Conservation (phyloP, 2,329 filamentous ascomycete species). For the Trichophaea hybrida region DNA sequence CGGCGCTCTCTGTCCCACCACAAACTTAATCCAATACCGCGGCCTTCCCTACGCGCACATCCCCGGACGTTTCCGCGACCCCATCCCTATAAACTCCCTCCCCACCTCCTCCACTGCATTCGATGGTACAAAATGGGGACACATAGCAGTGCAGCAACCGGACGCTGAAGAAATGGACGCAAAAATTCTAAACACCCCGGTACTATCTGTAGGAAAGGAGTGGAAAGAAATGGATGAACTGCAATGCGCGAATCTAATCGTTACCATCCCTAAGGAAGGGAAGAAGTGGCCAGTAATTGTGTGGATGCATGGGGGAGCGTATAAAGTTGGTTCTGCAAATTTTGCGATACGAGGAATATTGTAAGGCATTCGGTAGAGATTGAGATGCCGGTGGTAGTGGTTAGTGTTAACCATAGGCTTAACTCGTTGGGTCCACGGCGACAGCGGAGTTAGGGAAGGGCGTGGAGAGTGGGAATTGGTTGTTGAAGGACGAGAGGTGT, state of each 20-base stretch:
- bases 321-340: conserved; percentile 10
- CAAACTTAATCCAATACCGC: conserved; percentile 6
- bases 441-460: background rate
- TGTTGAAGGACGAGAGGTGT: conserved; percentile 9
- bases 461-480: conserved; percentile 9
- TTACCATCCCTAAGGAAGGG: background rate
- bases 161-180: conserved; percentile 4
- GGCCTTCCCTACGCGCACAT: conserved; percentile 11
- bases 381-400: conserved; percentile 1
- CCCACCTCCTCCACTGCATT: background rate
- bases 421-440: conserved; percentile 3
- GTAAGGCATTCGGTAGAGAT: conserved; percentile 2
- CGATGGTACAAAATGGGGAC: conserved; percentile 14
- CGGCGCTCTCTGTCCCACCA: background rate
- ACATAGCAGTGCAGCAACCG: conserved; percentile 3
- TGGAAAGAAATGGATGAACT: conserved; percentile 5
- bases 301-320: conserved; percentile 13
- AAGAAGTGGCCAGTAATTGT: conserved; percentile 10
- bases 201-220: background rate
- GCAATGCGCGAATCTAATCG: conserved; percentile 8
- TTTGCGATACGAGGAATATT: conserved; percentile 8
- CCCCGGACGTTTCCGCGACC: conserved; percentile 5
- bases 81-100: background rate
- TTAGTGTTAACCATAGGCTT: conserved; percentile 8
- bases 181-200: background rate